Evolutionary conservation across 495 filamentous ascomycete genomes (phyloP), one percentile per base, ranked within the genome.

Genomic region (Xylaria venustula): DNA sequence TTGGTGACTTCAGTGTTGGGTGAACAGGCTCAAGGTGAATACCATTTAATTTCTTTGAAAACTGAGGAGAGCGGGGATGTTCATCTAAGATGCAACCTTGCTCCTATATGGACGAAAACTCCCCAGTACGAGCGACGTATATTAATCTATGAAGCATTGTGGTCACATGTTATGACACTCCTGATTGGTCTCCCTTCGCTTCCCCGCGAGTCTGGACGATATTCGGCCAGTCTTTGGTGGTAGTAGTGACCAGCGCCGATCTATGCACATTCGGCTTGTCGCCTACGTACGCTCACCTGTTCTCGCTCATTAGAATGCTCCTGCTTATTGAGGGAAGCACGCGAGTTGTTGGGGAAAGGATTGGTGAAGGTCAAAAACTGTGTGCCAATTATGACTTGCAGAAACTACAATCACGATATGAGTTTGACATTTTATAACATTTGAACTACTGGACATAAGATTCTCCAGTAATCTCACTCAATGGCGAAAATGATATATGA

Each of bases 401-500:
- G 14, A 23, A 54, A 28, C 23, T 28, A 19, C 37, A 14, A 54
- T 20, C 28, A 42, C 34, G 7, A 20, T 17, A 54, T 42, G 14
- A 41, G 36, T 23, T 7, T 34, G 15, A 23, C 22, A 17, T 41
- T 15, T 26, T 17, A 15, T n/a, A n/a, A n/a, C n/a, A n/a, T n/a
- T n/a, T n/a, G n/a, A n/a, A n/a, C n/a, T n/a, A n/a, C n/a, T n/a
- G 19, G 36, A 37, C 7, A 51, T 17, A 5, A 42, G 15, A 1
- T 15, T 28, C n/a, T 23, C 6, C 36, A 28, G 42, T 42, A 20
- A 7, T 2, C 36, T 19, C 36, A 3, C 9, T 30, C 34, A 17
- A 15, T 57, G 60, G 57, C 61, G 59, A 62, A 58, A 64, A 59
- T 54, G 56, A 60, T 42, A 46, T 47, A 28, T 45, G n/a, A 45